Percentiles rank a stretch among this genome's conserved stretches.
These are phyloP conservation scores for Hyparrhenia diplandra DNA, from an alignment of 176 grass and related monocot species.

Conservation along the genomic window DNA sequence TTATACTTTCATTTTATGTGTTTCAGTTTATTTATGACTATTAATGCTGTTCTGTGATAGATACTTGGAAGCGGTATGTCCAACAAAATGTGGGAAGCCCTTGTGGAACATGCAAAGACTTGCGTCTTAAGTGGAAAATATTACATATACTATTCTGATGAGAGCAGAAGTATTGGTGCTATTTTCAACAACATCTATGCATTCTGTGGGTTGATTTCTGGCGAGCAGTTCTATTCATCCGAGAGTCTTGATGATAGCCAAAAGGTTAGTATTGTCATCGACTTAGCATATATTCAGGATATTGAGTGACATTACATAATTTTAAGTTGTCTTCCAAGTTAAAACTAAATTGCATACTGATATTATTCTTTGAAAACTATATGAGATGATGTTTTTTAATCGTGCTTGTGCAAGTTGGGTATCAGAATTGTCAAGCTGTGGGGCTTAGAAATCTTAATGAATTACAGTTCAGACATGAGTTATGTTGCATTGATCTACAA, in stretches of 20 bases:
- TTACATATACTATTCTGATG: constrained; percentile 65
- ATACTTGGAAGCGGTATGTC: constrained; percentile 94
- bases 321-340: neutral
- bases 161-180: constrained; percentile 55
- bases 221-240: constrained; percentile 64
- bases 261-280: constrained; percentile 47
- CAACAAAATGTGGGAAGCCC: constrained; percentile 86
- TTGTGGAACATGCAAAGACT: constrained; percentile 90
- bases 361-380: neutral
- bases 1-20: neutral
- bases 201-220: constrained; percentile 70
- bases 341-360: neutral
- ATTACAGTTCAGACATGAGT: neutral
- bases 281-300: constrained; percentile 1
- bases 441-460: constrained; percentile 11
- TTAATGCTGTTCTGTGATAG: constrained; percentile 32
- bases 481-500: constrained; percentile 9
- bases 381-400: neutral
- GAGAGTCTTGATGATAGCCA: constrained; percentile 63
- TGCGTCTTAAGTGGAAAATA: constrained; percentile 74
- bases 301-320: neutral
- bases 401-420: too few relatives aligned
- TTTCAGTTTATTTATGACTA: constrained; percentile 16
- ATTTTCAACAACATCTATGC: constrained; percentile 79
- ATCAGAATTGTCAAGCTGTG: neutral